Base-by-base conservation (phyloP, 148 eudicot species). In the Rhododendron williamsianum region DNA sequence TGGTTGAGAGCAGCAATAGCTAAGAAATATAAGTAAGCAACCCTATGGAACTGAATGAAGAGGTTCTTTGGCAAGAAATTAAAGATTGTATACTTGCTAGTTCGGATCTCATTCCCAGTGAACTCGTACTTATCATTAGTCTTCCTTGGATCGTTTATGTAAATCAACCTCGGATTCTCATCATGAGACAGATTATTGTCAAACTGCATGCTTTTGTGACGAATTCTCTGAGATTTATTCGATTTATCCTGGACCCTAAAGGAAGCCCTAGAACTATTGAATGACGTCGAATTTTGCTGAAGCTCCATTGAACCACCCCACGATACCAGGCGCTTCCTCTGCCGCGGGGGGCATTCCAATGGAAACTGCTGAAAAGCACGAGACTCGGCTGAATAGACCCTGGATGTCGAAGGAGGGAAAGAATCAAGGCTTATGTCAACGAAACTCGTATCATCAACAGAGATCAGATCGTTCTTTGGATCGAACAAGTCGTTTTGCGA, bases 11-110 rank as follows among this genome's bases (percentile, higher is more conserved):
- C 93, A 83, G 97, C 99, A 82, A 96, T 96, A 69, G 91, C 95
- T 81, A 96, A 88, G 90, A 96, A 96, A 88, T 96, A 96, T 69
- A 95, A 73, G 88, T 96, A 96, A 86, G 99, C 98, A 84, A 96
- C 94, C 89, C 99, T 93, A 83, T 93, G 99, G 85, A 94, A 96
- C 90, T 96, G 99, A 88, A 93, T 93, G 87, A 95, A 96, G 36
- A 96, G 92, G 86, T 96, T 96, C 88, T 94, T 95, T 35, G 99
- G 99, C 91, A 96, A 88, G 90, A 96, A 96, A 84, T 91, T 95
- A 73, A 96, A 71, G 82, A 93, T 6, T 10, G 99, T 94, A 81
- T 96, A 96, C 84, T 93, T 96, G 91, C 98, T 94, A 16, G 99
- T 96, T 21, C 94, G 92, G 82, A 95, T 93, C 92, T 92, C 93